phyloP scores from a whole-genome alignment of 495 filamentous ascomycete species.

The Platismatia glauca region DNA sequence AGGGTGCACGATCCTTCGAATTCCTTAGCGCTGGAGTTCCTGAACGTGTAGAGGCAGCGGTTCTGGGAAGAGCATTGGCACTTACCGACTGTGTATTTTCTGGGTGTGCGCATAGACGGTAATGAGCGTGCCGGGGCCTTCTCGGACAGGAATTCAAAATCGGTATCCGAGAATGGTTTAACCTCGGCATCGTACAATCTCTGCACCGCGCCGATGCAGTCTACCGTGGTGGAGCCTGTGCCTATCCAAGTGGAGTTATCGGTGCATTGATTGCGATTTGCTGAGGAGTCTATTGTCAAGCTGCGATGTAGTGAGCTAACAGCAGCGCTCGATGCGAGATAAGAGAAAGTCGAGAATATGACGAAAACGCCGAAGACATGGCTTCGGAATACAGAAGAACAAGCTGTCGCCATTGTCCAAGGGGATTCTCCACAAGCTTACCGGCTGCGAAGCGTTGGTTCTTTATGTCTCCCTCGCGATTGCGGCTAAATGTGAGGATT shows the following conservation, averaged over 20 bases:
- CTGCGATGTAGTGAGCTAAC: not conserved
- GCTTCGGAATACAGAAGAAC: not conserved
- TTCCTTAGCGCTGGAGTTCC: too few species aligned
- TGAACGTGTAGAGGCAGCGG: not conserved
- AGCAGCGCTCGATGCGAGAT: not conserved
- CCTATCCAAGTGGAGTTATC: not conserved
- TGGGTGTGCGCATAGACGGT: conserved; percentile 1
- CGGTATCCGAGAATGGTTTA: not conserved
- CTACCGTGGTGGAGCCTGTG: not conserved
- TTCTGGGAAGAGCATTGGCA: not conserved
- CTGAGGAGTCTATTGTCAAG: not conserved
- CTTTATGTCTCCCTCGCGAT: not conserved
- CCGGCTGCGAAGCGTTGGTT: not conserved
- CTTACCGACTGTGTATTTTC: conserved; percentile 8
- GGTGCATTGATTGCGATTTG: conserved; percentile 1
- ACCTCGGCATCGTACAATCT: not conserved
- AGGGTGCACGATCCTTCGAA: conserved; percentile 3
- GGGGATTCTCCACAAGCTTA: not conserved
- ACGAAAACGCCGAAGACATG: not conserved
- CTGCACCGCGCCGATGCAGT: not conserved
- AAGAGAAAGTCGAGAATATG: not conserved
- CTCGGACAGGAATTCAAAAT: conserved; percentile 6
- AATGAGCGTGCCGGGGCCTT: not conserved
- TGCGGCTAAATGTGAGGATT: not conserved
- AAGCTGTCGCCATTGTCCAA: not conserved